phyloP scores from a whole-genome alignment of 2,329 filamentous ascomycete genomes.

The Gremmenia infestans region DNA sequence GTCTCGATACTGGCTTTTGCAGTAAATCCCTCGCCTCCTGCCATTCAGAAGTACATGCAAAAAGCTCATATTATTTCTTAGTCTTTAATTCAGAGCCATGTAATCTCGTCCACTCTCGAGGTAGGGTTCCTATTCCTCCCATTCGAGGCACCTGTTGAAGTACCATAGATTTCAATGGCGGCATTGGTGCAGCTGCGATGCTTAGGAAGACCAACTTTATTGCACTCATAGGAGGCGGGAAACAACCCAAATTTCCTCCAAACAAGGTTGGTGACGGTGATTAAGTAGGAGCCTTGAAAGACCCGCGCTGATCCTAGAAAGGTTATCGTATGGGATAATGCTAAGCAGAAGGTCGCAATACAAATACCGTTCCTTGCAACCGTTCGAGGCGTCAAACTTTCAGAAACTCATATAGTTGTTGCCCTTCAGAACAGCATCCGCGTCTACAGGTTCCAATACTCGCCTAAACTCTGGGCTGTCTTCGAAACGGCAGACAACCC shows the following conservation, averaged over 20 bases:
- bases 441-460: constrained; percentile 73
- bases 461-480: constrained; percentile 62
- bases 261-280: constrained; percentile 59
- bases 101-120: constrained; percentile 59
- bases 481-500: constrained; percentile 87
- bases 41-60: neutral
- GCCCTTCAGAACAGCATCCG: constrained; percentile 77
- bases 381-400: constrained; percentile 74
- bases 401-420: constrained; percentile 70
- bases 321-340: constrained; percentile 89
- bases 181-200: constrained; percentile 80
- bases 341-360: constrained; percentile 68
- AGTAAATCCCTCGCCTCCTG: constrained; percentile 46
- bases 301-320: constrained; percentile 31
- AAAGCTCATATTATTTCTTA: constrained; percentile 32
- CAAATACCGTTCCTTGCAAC: constrained; percentile 75
- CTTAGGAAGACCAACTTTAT: constrained; percentile 82
- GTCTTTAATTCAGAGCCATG: constrained; percentile 72
- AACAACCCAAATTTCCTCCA: constrained; percentile 76
- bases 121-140: constrained; percentile 32
- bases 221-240: constrained; percentile 83
- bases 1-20: constrained; percentile 79
- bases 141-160: constrained; percentile 11
- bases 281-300: neutral
- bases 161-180: constrained; percentile 66